Evolutionary conservation across 495 filamentous ascomycete species (phyloP).

Genomic region (Hypoxylon intermedium): DNA sequence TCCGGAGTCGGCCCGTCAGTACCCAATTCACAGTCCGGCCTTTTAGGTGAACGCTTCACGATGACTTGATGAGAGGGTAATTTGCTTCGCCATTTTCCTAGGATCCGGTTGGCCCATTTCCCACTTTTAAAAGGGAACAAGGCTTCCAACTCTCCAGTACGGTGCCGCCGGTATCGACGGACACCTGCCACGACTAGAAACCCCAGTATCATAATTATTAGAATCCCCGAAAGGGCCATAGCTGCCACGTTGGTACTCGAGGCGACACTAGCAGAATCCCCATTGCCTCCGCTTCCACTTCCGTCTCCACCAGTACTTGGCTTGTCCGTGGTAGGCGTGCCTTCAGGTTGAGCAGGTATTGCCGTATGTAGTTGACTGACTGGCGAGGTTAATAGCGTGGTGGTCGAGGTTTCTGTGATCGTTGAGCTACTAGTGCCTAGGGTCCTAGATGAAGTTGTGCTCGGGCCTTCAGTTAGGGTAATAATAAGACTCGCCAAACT

Average conservation of each 20-base stretch:
- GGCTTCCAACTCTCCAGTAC: slow-evolving; percentile 26
- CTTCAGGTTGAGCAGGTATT: neutral
- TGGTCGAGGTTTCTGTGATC: neutral
- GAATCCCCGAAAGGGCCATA: slow-evolving; percentile 42
- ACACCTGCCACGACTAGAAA: slow-evolving; percentile 31
- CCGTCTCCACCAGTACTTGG: no score
- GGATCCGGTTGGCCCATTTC: neutral
- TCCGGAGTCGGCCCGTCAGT: slow-evolving; percentile 36
- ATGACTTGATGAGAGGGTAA: neutral
- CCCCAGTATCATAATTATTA: slow-evolving; percentile 38
- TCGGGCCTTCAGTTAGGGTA: no score
- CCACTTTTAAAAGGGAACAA: slow-evolving; percentile 17
- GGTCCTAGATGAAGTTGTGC: no score
- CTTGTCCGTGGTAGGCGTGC: neutral
- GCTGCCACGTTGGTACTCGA: slow-evolving; percentile 41
- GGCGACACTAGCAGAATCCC: slow-evolving; percentile 2
- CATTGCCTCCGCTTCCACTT: neutral
- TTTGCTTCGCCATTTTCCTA: neutral
- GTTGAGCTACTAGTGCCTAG: neutral
- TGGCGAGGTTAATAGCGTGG: neutral
- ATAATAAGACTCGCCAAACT: no score
- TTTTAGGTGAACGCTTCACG: neutral
- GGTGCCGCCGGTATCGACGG: slow-evolving; percentile 36
- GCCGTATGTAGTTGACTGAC: neutral
- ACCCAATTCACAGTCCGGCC: slow-evolving; percentile 32